Evolutionary conservation across 2,329 filamentous ascomycete genomes (phyloP).

Genomic region (Talaromyces marneffei): DNA sequence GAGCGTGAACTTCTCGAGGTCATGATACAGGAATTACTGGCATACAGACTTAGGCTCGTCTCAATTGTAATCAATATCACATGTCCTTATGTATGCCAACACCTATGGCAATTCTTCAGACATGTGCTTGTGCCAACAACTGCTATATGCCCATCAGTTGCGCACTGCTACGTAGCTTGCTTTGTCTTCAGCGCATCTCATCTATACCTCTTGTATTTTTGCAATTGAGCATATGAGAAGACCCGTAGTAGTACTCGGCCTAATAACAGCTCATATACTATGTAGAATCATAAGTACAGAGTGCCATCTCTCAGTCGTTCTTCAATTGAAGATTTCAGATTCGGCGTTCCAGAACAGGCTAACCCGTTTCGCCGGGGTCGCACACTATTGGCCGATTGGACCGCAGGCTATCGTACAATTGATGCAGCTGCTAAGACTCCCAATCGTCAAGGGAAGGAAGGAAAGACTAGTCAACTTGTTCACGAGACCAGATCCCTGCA

Average conservation of each 20-base stretch:
- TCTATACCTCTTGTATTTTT: too few species aligned
- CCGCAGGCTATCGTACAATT: conserved; percentile 7
- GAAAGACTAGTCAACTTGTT: neutral
- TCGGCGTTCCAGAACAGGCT: neutral
- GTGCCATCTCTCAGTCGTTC: too few species aligned
- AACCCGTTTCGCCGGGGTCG: neutral
- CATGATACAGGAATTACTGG: neutral
- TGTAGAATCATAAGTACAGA: too few species aligned
- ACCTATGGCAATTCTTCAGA: neutral
- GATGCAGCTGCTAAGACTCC: conserved; percentile 6
- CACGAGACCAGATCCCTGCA: neutral
- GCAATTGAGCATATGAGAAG: too few species aligned
- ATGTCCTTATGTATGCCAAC: neutral
- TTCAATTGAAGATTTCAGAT: neutral
- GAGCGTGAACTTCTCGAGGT: neutral
- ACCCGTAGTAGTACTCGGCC: too few species aligned
- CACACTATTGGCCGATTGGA: neutral
- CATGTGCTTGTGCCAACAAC: neutral
- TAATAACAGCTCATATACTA: too few species aligned
- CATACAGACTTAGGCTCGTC: neutral
- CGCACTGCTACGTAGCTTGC: too few species aligned
- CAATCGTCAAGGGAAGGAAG: neutral
- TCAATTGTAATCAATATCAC: neutral
- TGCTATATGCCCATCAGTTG: neutral
- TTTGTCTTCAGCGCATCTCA: neutral